Percentiles rank a stretch among this genome's conserved stretches.
Conservation (phyloP, 306 rosid species). For the Albizia julibrissin region DNA sequence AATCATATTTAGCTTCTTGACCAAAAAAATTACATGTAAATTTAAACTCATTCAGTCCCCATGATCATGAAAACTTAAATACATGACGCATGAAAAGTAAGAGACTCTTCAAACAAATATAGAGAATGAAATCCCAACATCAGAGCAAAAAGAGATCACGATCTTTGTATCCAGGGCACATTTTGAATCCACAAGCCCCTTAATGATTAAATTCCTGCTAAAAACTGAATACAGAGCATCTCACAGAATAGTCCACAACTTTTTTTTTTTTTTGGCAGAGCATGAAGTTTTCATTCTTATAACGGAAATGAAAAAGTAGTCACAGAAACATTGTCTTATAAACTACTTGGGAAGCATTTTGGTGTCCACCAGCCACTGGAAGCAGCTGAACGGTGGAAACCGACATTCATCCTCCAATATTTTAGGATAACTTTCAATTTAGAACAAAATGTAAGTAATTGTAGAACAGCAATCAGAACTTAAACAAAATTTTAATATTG, state of each 20-base stretch:
- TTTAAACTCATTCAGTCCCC: neutral
- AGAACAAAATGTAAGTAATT: neutral
- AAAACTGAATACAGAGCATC: too few relatives aligned
- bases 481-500: neutral
- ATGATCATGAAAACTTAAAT: neutral
- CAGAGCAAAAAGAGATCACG: neutral
- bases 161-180: neutral
- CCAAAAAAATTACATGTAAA: neutral
- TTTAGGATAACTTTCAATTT: neutral
- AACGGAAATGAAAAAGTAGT: neutral
- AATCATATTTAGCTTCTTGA: neutral
- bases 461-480: neutral
- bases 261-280: too few relatives aligned
- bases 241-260: too few relatives aligned
- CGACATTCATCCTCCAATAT: neutral
- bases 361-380: neutral
- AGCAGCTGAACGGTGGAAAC: neutral
- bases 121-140: neutral
- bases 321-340: neutral
- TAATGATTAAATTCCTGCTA: neutral
- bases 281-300: neutral
- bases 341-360: neutral
- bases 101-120: neutral
- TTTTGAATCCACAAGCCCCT: neutral
- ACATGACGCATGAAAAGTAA: neutral